Base-by-base conservation (phyloP, 306 rosid species). In the Vicia faba region DNA sequence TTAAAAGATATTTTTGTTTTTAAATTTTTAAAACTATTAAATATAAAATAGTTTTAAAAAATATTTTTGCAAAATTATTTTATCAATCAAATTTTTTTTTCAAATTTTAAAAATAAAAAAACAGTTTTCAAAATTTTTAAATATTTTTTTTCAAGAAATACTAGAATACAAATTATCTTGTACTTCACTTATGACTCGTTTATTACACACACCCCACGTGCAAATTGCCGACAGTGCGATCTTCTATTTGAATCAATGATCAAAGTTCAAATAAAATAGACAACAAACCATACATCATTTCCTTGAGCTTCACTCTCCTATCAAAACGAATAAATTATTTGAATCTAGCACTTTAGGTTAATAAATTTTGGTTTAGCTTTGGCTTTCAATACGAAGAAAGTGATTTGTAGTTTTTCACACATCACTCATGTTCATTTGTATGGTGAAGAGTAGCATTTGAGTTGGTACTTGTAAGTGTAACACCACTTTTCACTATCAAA, bases 401-500 rank as follows among this genome's bases (percentile, higher is more conserved):
- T 61, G 82, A 73, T 73, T 35, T 61, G 77, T 66, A 73, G 80
- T 78, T 78, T 70, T 64, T 66, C 74, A 35, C 46, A 74, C 63
- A 78, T 82, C 83, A 66, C 81, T 78, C 76, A 25, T 51, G 6
- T 57, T 71, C 61, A 69, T 73, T 65, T 59, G 80, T 78, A 15
- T 65, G 85, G 82, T 81, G 40, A 81, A 51, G 85, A 81, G 82
- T 81, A 51, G 70, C 78, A 70, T 77, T 51, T 51, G 48, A 77
- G 80, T 77, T 73, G 74, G 82, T 81, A 77, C 85, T 82, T 78
- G 63, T 5, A 10, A 40, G 12, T 40, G 12, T 61, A 61, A 36
- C 72, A 18, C 62, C 35, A 40, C 81, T 82, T 78, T 65, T 74
- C 80, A 66, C 78, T 78, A 48, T 77, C 77, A 69, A 73, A 64